Base-by-base conservation (phyloP, 2,329 filamentous ascomycete genomes). In the Esteya vermicola region DNA sequence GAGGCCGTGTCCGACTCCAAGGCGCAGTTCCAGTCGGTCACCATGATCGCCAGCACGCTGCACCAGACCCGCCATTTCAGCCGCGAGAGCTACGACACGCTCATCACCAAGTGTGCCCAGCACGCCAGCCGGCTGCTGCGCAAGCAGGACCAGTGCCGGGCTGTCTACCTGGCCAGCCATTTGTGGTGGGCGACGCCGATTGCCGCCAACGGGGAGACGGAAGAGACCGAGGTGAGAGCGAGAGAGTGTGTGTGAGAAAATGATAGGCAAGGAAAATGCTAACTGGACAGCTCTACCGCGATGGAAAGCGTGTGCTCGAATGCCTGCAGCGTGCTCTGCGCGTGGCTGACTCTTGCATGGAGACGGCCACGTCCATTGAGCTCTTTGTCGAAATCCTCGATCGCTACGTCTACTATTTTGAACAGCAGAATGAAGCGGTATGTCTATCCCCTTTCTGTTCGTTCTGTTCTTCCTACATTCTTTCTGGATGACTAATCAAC, bases 281-380 rank as follows among this genome's bases (percentile, higher is more conserved):
- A 38, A 40, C 36, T 33, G 2, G 9, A 10, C 51, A 91, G 85
- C 75, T 94, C 36, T 98, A 98, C 61, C 89, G 91, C 43, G 91
- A 98, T 52, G 91, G 91, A 41, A 98, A 98, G 63, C 79, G 91
- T 37, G 91, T 98, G 3, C 74, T 98, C 6, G 91, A 98, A 59
- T 98, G 91, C 54, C 70, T 98, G 36, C 91, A 98, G 60, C 81
- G 91, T 41, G 91, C 91, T 10, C 77, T 98, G 9, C 81, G 93
- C 27, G 93, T 98, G 22, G 93, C 91, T 3, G 91, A 98, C 60
- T 93, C 91, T 7, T 98, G 91, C 64, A 98, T 98, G 91, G 93
- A 98, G 60, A 91, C 88, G 8, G 85, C 86, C 7, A 86, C 95
- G 4, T 95, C 86, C 3, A 91, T 98, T 35, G 93, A 98, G 62